phyloP scores from a whole-genome alignment of 768 basidiomycete species.

The Phanerodontia chrysosporium region DNA sequence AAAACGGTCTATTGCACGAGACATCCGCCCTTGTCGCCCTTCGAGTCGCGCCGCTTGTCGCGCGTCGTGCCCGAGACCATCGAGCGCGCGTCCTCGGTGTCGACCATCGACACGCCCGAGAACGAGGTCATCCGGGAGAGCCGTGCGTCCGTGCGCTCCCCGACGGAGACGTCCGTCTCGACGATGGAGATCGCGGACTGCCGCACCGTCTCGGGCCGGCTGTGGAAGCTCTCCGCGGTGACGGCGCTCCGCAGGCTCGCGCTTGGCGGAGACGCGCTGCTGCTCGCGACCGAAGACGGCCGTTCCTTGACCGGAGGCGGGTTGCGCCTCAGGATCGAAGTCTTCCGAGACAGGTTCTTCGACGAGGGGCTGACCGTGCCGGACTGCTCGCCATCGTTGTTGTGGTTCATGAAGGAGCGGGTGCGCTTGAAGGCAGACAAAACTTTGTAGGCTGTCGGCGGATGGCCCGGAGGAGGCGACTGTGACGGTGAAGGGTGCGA shows the following conservation, averaged over 20 bases:
- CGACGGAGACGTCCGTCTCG: conserved; percentile 25
- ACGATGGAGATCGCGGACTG: conserved; percentile 32
- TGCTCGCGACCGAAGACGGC: conserved; percentile 57
- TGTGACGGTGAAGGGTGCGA: conserved; percentile 28
- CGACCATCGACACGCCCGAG: conserved; percentile 30
- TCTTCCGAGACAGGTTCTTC: conserved; percentile 23
- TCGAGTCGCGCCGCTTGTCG: conserved; percentile 29
- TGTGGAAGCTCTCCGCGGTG: conserved; percentile 44
- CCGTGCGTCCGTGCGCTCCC: conserved; percentile 26
- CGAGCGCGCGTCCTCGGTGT: conserved; percentile 23
- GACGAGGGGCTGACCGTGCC: not conserved
- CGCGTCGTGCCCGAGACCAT: conserved; percentile 27
- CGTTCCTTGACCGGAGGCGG: conserved; percentile 36
- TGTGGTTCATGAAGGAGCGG: conserved; percentile 43
- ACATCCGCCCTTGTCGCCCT: conserved; percentile 41
- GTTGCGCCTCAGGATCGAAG: conserved; percentile 34
- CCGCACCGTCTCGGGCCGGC: conserved; percentile 27
- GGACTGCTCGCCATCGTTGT: conserved; percentile 22
- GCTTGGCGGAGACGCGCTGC: conserved; percentile 47
- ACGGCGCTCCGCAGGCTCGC: conserved; percentile 55
- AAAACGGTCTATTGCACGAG: conserved; percentile 43
- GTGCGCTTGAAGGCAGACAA: conserved; percentile 63
- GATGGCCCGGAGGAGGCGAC: conserved; percentile 26
- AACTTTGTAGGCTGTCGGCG: conserved; percentile 62
- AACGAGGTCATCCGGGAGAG: conserved; percentile 32